phyloP scores from a whole-genome alignment of 2,329 filamentous ascomycete genomes.

The Hymenoscyphus repandus region DNA sequence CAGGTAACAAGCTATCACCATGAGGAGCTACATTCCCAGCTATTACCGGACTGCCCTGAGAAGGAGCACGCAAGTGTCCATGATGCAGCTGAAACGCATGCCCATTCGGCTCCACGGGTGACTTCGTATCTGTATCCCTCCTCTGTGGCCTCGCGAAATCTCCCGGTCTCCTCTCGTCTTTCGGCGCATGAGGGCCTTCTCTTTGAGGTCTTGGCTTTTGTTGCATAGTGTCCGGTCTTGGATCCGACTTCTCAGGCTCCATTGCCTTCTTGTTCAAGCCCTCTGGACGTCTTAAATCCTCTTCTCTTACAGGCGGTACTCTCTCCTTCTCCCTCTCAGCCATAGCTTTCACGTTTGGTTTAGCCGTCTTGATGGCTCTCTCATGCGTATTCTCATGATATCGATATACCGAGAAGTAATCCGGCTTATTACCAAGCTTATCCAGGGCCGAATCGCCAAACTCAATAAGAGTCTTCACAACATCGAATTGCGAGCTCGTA shows the following conservation, averaged over 20 bases:
- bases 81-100: background rate
- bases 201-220: no score
- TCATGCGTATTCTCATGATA: conserved; percentile 10
- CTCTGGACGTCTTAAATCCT: no score
- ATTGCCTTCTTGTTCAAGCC: no score
- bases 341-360: background rate
- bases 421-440: conserved; percentile 4
- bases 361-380: conserved; percentile 1
- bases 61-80: no score
- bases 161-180: no score
- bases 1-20: background rate
- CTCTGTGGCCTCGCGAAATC: no score
- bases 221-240: no score
- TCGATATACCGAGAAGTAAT: conserved; percentile 8
- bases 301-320: background rate
- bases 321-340: conserved; percentile 4
- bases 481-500: conserved; percentile 9
- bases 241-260: no score
- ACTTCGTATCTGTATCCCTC: no score
- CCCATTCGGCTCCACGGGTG: background rate
- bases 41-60: no score
- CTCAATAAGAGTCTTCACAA: conserved; percentile 10
- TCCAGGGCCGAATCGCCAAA: conserved; percentile 9
- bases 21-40: no score
- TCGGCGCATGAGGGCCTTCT: no score